A percentile compares a stretch with the other conserved stretches of the same genome.
These are phyloP conservation scores for Podila epigama DNA, from an alignment of 192 early-diverging fungal species.

Conservation along the genomic window DNA sequence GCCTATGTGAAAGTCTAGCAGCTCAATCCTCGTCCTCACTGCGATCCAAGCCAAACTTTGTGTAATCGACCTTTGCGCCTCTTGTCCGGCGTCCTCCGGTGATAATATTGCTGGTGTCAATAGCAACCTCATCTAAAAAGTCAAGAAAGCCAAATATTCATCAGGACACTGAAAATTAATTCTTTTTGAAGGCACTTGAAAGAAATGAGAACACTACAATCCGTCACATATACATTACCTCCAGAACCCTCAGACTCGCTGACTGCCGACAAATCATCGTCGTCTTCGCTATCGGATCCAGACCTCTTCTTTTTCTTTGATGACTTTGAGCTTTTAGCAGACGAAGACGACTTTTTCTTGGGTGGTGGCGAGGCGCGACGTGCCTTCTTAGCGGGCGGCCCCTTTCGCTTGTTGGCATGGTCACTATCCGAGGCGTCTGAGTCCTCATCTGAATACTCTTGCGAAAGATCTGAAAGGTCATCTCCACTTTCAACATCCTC, in stretches of 20 bases:
- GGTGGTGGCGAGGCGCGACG: constrained; percentile 37
- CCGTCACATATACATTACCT: constrained; percentile 8
- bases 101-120: constrained; percentile 73
- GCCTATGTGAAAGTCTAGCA: neutral
- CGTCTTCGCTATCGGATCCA: constrained; percentile 10
- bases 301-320: constrained; percentile 34
- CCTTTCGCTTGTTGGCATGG: constrained; percentile 24
- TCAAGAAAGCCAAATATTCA: neutral
- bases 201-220: too few relatives aligned
- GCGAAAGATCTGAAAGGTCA: constrained; percentile 12
- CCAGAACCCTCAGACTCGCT: constrained; percentile 47
- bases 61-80: constrained; percentile 75
- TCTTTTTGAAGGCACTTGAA: neutral
- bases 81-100: constrained; percentile 66
- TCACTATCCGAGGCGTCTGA: constrained; percentile 39
- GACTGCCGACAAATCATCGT: constrained; percentile 28
- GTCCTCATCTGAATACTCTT: constrained; percentile 44
- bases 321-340: constrained; percentile 25
- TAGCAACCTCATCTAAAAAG: constrained; percentile 32
- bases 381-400: constrained; percentile 12
- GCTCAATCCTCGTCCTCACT: constrained; percentile 53
- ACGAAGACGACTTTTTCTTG: constrained; percentile 35
- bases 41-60: constrained; percentile 71
- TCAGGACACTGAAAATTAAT: too few relatives aligned
- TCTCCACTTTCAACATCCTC: constrained; percentile 24